Evolutionary conservation across 148 eudicot species (phyloP).

Genomic region (Nyssa sinensis): DNA sequence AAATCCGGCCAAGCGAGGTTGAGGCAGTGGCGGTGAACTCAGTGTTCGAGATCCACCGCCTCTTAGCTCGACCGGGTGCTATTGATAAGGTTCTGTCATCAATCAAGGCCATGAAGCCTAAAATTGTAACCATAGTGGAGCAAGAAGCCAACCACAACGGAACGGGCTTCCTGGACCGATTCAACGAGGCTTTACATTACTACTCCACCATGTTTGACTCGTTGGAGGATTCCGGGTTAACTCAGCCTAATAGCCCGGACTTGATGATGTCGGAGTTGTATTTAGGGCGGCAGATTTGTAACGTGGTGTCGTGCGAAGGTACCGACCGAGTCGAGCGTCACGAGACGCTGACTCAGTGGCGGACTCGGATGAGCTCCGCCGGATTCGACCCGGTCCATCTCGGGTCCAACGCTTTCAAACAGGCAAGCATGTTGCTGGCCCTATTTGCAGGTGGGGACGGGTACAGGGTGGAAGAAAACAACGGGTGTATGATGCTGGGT

Average conservation of each 20-base stretch:
- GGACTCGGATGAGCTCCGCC: conserved; percentile 45
- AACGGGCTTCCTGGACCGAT: conserved; percentile 62
- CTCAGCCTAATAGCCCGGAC: conserved; percentile 40
- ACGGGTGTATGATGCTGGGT: conserved; percentile 77
- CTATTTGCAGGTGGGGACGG: conserved; percentile 78
- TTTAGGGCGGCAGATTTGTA: conserved; percentile 82
- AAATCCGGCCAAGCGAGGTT: conserved; percentile 32
- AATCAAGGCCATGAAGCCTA: conserved; percentile 66
- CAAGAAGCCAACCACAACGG: conserved; percentile 86
- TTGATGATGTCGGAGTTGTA: conserved; percentile 79
- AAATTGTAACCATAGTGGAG: conserved; percentile 73
- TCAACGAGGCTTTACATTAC: conserved; percentile 75
- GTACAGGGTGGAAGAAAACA: conserved; percentile 78
- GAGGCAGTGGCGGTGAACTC: conserved; percentile 83
- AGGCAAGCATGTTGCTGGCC: conserved; percentile 74
- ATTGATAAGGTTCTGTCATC: conserved; percentile 55
- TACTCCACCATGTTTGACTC: conserved; percentile 93
- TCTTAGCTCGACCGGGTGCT: conserved; percentile 53
- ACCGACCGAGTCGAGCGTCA: conserved; percentile 78
- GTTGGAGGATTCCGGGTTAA: conserved; percentile 56
- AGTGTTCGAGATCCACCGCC: conserved; percentile 67
- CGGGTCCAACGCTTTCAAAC: conserved; percentile 84
- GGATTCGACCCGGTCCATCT: conserved; percentile 76
- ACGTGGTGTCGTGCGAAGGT: conserved; percentile 92
- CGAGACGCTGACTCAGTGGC: conserved; percentile 77